Evolutionary conservation across 2,329 filamentous ascomycete species (phyloP), one percentile per base, ranked within the genome.

Genomic region (Aspergillus uvarum): DNA sequence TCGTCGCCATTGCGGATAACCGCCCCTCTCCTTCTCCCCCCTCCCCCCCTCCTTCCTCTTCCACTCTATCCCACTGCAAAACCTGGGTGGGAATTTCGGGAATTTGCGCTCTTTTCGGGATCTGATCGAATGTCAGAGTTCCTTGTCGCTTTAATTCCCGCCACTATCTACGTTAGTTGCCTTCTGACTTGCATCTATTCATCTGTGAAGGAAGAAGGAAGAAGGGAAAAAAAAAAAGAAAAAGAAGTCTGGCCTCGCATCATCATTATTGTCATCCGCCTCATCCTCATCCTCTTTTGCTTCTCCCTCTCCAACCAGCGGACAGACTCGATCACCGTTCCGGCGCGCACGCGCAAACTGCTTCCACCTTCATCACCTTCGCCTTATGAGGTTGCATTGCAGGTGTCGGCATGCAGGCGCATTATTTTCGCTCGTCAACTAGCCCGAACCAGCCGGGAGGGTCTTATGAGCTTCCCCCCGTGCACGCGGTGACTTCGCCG

Each of bases 401-500:
- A 53, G 57, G 49, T 57, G 51, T 51, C 60, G 59, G 58, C 22
- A 77, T 77, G 74, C 72, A 76, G 61, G 67, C 70, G 47, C 65
- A 72, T 62, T 74, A 70, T 59, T 71, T 66, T 64, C 72, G 70
- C 57, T 64, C 69, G 31, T 65, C 67, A 61, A 66, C 63, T 59
- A 68, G 63, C 57, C 68, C 65, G 31, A 64, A 32, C 47, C 63
- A 70, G 52, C 66, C 65, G 55, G 65, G 65, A 61, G 63, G 61
- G 60, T 62, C 68, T 32, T 74, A 74, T 64, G 74, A 74, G 51
- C 63, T 74, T 8, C 72, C 75, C 47, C 68, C 75, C 29, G 69
- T 76, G 55, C 74, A 77, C 47, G 70, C 73, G 47, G 71, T 75
- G 52, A 72, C 74, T 26, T 73, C 72, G 59, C 64, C 67, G n/a